Evolutionary conservation across 352 stramenopile genomes (phyloP).

Genomic region (Blastocystis sp.): DNA sequence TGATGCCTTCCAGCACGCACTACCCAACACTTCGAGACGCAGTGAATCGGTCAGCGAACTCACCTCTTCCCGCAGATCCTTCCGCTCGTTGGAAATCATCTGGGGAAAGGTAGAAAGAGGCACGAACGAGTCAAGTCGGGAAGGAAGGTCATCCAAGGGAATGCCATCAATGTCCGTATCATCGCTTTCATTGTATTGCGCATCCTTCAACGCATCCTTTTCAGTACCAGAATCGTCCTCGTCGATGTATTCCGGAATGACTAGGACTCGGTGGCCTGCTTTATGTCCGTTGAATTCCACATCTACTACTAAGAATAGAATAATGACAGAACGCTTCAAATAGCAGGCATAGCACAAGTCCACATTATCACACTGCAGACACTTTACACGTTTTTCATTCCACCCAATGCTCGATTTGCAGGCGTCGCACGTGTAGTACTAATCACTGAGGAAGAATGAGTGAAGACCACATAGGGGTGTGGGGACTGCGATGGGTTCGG

Average conservation of each 20-base stretch:
- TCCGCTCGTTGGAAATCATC: not conserved
- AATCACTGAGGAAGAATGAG: not conserved
- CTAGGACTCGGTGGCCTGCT: not conserved
- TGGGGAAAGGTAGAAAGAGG: not conserved
- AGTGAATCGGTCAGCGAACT: not conserved
- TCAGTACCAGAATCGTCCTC: not conserved
- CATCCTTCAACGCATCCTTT: not conserved
- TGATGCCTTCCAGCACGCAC: not conserved
- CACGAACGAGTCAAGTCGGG: not conserved
- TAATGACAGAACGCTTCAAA: not conserved
- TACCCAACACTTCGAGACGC: slow-evolving; percentile 17
- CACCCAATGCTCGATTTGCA: not conserved
- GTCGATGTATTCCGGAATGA: not conserved
- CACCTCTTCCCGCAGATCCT: not conserved
- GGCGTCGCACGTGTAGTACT: not conserved
- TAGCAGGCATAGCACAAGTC: slow-evolving; percentile 20
- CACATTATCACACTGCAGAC: slow-evolving; percentile 32
- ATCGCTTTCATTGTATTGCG: not conserved
- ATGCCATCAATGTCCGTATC: no score
- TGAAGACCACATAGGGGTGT: not conserved
- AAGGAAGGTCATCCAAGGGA: no score
- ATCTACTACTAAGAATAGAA: not conserved
- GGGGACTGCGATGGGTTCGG: not conserved
- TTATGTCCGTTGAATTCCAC: not conserved
- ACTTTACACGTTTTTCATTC: slow-evolving; percentile 11